Percentiles rank a stretch among this genome's conserved stretches.
These are phyloP conservation scores for Aspergillus ustus DNA, from an alignment of 2,329 filamentous ascomycete genomes.

Conservation along the genomic window DNA sequence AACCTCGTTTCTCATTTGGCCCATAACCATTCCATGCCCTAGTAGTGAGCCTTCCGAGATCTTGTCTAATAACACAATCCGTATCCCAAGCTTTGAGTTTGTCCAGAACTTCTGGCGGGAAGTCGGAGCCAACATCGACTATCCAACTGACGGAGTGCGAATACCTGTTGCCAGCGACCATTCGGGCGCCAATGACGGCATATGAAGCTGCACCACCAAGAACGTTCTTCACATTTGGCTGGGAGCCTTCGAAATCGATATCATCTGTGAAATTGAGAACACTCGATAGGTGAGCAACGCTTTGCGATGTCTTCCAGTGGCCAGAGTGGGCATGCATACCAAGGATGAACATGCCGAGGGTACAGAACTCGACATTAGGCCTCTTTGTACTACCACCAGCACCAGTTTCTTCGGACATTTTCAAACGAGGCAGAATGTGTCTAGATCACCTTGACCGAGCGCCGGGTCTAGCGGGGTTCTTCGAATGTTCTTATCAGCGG, in stretches of 20 bases:
- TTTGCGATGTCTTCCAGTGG: slow-evolving; percentile 13
- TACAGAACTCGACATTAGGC: slow-evolving; percentile 59
- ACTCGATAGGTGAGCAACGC: slow-evolving; percentile 21
- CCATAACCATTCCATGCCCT: slow-evolving; percentile 92
- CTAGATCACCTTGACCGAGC: not conserved
- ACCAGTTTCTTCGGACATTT: slow-evolving; percentile 24
- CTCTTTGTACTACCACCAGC: not conserved
- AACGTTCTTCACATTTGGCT: slow-evolving; percentile 71
- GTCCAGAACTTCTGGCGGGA: slow-evolving; percentile 68
- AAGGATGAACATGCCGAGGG: slow-evolving; percentile 68
- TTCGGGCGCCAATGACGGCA: slow-evolving; percentile 82
- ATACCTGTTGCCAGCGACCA: slow-evolving; percentile 73
- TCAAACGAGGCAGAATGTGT: not conserved
- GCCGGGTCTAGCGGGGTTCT: slow-evolving; percentile 13
- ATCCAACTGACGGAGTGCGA: slow-evolving; percentile 83
- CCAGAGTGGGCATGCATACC: slow-evolving; percentile 45
- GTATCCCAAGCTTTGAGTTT: slow-evolving; percentile 78
- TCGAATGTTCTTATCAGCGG: slow-evolving; percentile 16
- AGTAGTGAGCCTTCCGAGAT: slow-evolving; percentile 74
- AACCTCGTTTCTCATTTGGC: slow-evolving; percentile 66
- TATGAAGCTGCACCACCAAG: slow-evolving; percentile 90
- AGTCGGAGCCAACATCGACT: slow-evolving; percentile 86
- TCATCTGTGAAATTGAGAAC: slow-evolving; percentile 66
- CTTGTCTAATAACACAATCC: slow-evolving; percentile 69
- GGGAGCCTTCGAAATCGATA: slow-evolving; percentile 79